These are phyloP conservation scores for Phoma sp. DNA, from an alignment of 2,329 filamentous ascomycete species.

Conservation along the genomic window DNA sequence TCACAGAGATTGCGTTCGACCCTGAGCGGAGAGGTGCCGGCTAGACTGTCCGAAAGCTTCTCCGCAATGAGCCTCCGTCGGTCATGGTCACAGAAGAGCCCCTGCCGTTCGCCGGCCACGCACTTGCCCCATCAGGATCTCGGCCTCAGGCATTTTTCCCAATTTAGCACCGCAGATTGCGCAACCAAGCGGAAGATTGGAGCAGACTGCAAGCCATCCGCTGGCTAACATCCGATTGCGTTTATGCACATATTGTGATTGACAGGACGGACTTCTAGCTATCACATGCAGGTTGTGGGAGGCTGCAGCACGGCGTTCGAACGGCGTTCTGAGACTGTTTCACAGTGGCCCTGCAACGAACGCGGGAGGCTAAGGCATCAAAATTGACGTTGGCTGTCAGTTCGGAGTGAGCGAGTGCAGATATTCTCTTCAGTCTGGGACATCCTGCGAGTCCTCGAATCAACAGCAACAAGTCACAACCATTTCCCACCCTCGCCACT, in stretches of 20 bases:
- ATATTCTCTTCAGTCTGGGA: constrained; percentile 5
- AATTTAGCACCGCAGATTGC: constrained; percentile 1
- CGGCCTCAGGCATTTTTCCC: constrained; percentile 11
- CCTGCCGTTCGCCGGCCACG: constrained; percentile 8
- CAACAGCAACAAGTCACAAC: constrained; percentile 1
- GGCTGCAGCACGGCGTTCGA: constrained; percentile 13
- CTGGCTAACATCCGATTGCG: constrained; percentile 9
- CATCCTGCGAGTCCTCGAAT: constrained; percentile 5
- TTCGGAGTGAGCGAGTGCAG: constrained; percentile 6
- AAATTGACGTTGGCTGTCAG: constrained; percentile 11
- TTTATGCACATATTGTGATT: constrained; percentile 11
- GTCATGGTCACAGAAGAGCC: constrained; percentile 11
- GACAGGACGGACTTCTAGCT: constrained; percentile 8
- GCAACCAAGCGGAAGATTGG: not conserved
- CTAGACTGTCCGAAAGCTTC: constrained; percentile 9
- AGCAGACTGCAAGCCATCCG: constrained; percentile 14
- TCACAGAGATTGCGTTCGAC: not conserved
- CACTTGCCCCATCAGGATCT: constrained; percentile 8
- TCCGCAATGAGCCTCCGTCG: constrained; percentile 13
- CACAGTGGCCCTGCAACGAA: constrained; percentile 13
- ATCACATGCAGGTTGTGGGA: constrained; percentile 7
- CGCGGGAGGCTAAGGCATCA: constrained; percentile 9
- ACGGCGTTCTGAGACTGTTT: constrained; percentile 17
- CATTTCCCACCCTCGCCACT: constrained; percentile 8
- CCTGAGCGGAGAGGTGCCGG: constrained; percentile 2